Percentiles rank a stretch among this genome's conserved stretches.
These are phyloP conservation scores for Sonneratia caseolaris DNA, from an alignment of 345 rosid genomes.

Conservation along the genomic window DNA sequence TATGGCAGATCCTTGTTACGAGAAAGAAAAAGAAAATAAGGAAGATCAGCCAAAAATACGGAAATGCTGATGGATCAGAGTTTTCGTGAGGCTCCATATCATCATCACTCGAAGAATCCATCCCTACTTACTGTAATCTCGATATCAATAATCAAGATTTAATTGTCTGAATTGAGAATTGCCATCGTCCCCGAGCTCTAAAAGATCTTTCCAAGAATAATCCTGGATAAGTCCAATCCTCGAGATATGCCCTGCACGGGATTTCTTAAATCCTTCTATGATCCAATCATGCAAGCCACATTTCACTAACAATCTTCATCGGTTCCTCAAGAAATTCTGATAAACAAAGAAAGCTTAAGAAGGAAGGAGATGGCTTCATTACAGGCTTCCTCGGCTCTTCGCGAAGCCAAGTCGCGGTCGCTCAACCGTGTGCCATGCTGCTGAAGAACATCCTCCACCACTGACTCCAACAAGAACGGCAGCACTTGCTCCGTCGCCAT, in stretches of 20 bases:
- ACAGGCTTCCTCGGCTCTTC: constrained; percentile 69
- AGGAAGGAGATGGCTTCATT: constrained; percentile 10
- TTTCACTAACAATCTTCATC: background rate
- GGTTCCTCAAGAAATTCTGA: background rate
- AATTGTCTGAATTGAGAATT: background rate
- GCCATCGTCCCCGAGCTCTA: background rate
- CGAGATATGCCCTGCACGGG: background rate
- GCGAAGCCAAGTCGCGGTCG: constrained; percentile 36
- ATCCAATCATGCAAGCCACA: background rate
- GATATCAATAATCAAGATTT: background rate
- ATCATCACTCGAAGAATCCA: background rate
- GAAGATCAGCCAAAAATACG: background rate
- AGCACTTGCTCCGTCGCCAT: constrained; percentile 49
- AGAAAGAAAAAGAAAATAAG: background rate
- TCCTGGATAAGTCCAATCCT: background rate
- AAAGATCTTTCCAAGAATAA: background rate
- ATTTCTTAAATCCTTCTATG: background rate
- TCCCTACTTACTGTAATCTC: background rate
- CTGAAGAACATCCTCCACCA: constrained; percentile 71
- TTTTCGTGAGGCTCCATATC: background rate
- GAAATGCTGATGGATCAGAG: background rate
- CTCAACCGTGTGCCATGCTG: constrained; percentile 35
- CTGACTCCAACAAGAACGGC: constrained; percentile 46
- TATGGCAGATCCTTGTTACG: background rate
- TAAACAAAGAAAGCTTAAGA: constrained; percentile 1